Conservation (phyloP, 352 stramenopile genomes). For the Phytopythium cucurbitacearum region DNA sequence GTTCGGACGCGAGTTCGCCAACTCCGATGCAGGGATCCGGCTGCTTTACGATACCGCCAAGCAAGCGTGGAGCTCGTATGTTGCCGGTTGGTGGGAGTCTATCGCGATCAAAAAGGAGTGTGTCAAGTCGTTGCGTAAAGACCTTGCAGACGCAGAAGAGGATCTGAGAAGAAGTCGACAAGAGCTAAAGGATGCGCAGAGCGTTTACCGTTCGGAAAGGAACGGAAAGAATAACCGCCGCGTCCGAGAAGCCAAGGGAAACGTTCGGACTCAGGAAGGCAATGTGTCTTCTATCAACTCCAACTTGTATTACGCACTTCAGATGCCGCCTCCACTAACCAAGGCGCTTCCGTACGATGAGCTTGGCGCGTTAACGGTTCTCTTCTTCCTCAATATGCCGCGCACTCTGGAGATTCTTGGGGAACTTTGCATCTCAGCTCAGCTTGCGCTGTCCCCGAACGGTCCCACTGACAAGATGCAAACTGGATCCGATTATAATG, state of each 20-base stretch:
- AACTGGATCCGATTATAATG: neutral
- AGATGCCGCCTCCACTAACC: slow-evolving; percentile 22
- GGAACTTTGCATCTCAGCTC: slow-evolving; percentile 29
- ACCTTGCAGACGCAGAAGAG: slow-evolving; percentile 1
- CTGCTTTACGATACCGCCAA: slow-evolving; percentile 7
- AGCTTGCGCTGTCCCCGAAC: slow-evolving; percentile 21
- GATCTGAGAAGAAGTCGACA: neutral
- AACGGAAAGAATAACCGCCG: neutral
- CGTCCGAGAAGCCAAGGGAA: no score
- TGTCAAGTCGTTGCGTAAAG: slow-evolving; percentile 1
- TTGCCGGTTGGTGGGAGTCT: slow-evolving; percentile 7
- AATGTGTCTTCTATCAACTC: no score
- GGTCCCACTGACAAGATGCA: slow-evolving; percentile 7
- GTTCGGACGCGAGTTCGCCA: slow-evolving; percentile 24
- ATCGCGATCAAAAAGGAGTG: slow-evolving; percentile 17
- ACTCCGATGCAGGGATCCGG: slow-evolving; percentile 8
- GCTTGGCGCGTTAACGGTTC: slow-evolving; percentile 18
- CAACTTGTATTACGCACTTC: slow-evolving; percentile 1
- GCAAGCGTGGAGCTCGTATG: slow-evolving; percentile 12
- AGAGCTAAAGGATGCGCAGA: neutral
- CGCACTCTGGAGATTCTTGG: slow-evolving; percentile 29
- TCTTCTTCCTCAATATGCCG: slow-evolving; percentile 44
- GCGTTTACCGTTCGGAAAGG: neutral
- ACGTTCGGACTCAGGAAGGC: no score
- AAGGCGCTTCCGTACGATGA: slow-evolving; percentile 23